These are phyloP conservation scores for Pterocarpus santalinus DNA, from an alignment of 306 rosid genomes.

Conservation along the genomic window DNA sequence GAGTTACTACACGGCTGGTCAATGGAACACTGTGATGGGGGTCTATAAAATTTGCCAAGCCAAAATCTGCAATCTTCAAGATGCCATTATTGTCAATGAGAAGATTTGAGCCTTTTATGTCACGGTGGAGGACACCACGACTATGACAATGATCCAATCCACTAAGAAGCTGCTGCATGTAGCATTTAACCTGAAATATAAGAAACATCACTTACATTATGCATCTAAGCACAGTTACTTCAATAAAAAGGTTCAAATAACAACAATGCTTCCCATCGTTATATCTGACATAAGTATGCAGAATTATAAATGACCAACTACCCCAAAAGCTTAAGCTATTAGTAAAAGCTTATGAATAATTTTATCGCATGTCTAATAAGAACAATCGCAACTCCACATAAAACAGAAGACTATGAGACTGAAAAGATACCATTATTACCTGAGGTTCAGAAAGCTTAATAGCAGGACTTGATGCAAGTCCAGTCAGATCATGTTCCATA, in stretches of 20 bases:
- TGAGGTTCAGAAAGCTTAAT: slow-evolving; percentile 87
- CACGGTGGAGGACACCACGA: slow-evolving; percentile 92
- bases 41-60: slow-evolving; percentile 81
- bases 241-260: slow-evolving; percentile 25
- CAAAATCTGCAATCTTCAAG: slow-evolving; percentile 96
- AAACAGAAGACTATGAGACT: slow-evolving; percentile 27
- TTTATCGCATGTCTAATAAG: background rate
- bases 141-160: slow-evolving; percentile 92
- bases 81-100: slow-evolving; percentile 79
- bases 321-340: background rate
- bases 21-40: slow-evolving; percentile 71
- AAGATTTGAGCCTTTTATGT: slow-evolving; percentile 98
- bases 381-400: slow-evolving; percentile 11
- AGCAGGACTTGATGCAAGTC: slow-evolving; percentile 77
- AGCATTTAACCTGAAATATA: slow-evolving; percentile 78
- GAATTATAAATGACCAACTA: slow-evolving; percentile 7
- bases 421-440: slow-evolving; percentile 56
- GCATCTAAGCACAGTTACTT: slow-evolving; percentile 20
- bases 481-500: slow-evolving; percentile 97
- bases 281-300: background rate
- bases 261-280: slow-evolving; percentile 30
- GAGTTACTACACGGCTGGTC: slow-evolving; percentile 96
- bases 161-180: slow-evolving; percentile 91
- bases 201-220: slow-evolving; percentile 41
- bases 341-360: background rate